Base-by-base conservation (phyloP, 78 protist genomes). In the Cavenderia fasciculata region DNA sequence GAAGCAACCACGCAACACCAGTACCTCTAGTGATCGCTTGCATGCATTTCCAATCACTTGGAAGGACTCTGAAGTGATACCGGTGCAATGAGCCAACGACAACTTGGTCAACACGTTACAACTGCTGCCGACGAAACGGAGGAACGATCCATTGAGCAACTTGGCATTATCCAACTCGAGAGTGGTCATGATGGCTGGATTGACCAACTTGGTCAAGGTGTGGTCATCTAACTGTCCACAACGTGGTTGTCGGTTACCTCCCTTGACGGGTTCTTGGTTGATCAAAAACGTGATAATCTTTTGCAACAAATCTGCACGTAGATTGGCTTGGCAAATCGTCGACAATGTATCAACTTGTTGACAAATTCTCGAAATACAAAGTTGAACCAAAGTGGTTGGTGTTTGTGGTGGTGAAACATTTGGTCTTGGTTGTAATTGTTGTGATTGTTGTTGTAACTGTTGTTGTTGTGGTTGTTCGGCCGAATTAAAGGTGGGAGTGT, bases 131-230 rank as follows among this genome's bases (percentile, higher is more conserved):
- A 82, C 56, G 6, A 36, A 43, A 40, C 47, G 40, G 4, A 82
- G 10, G 36, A 68, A 47, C 10, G 6, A 16, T 7, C 62, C 2
- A 2, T 76, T 25, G 7, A 82, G 5, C 16, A 25, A 43, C 29
- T 82, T 82, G 2, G 90, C 68, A n/a, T 78, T 78, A 4, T 82
- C 90, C 1, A 82, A 43, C 40, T 82, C 90, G 31, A 82, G 62
- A 2, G 78, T 23, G 29, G 29, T 36, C 2, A 63, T 19, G 51
- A 44, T 61, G 8, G 74, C 38, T 29, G 76, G 68, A 1, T 21
- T 43, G 16, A 82, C 11, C 31, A 82, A 18, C 18, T 78, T 16
- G 40, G 43, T 38, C 5, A 82, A 38, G 49, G 68, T 44, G 10
- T n/a, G 14, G 68, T 82, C 90, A 43, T 82, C 90, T 69, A 82